Evolutionary conservation across 2,329 filamentous ascomycete species (phyloP).

Genomic region (Pseudofabraea citricarpa): DNA sequence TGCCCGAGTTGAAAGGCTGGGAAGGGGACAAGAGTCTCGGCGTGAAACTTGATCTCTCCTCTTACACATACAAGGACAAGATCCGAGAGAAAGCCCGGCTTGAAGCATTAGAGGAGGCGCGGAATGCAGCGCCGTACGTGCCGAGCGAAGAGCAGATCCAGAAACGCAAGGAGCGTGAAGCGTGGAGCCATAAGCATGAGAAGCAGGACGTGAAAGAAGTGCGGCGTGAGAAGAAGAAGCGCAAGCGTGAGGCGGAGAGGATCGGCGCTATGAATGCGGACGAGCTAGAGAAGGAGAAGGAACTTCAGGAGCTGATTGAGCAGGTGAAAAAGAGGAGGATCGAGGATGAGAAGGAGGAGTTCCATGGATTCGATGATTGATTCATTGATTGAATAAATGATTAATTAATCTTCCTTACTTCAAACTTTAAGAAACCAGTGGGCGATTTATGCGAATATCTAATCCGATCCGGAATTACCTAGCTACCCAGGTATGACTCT

Average conservation of each 20-base stretch:
- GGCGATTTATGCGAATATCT: too few relatives aligned
- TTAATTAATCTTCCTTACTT: too few relatives aligned
- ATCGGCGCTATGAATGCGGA: slow-evolving; percentile 64
- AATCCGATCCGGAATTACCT: too few relatives aligned
- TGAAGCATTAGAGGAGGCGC: slow-evolving; percentile 47
- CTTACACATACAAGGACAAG: slow-evolving; percentile 68
- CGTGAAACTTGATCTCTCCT: slow-evolving; percentile 61
- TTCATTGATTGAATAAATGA: neutral
- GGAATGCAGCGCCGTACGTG: slow-evolving; percentile 33
- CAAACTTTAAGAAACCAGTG: too few relatives aligned
- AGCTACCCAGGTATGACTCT: too few relatives aligned
- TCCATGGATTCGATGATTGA: slow-evolving; percentile 28
- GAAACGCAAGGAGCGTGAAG: slow-evolving; percentile 59
- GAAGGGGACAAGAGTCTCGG: slow-evolving; percentile 62
- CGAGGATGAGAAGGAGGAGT: slow-evolving; percentile 30
- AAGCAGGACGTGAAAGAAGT: slow-evolving; percentile 57
- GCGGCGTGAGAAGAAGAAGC: slow-evolving; percentile 59
- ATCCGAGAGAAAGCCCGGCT: slow-evolving; percentile 61
- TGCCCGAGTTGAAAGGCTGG: slow-evolving; percentile 82
- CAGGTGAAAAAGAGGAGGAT: slow-evolving; percentile 51
- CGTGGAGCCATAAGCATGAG: slow-evolving; percentile 70
- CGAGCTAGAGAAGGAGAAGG: slow-evolving; percentile 57
- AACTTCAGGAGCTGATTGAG: slow-evolving; percentile 60
- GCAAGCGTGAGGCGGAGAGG: slow-evolving; percentile 59
- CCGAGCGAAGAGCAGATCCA: slow-evolving; percentile 38